A percentile compares a stretch with the other conserved stretches of the same genome.
Evolutionary conservation across 2,329 filamentous ascomycete species (phyloP).

Genomic region (Dothideomycetidae sp.): DNA sequence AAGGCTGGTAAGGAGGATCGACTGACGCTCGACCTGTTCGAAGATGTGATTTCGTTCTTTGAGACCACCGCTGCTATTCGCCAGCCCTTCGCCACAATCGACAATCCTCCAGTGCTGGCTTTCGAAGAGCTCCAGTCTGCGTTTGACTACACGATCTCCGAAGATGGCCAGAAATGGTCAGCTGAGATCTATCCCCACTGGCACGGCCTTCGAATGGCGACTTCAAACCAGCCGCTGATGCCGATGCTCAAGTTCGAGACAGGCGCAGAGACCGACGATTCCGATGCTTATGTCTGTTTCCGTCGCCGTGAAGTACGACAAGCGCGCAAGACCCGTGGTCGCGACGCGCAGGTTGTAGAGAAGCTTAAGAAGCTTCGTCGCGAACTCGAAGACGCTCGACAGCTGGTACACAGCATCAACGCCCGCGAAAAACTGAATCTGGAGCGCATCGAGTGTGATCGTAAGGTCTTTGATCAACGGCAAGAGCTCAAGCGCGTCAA

Average conservation of each 20-base stretch:
- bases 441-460: conserved; percentile 61
- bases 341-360: conserved; percentile 87
- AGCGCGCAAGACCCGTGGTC: conserved; percentile 83
- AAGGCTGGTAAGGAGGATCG: conserved; percentile 41
- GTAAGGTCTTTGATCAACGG: conserved; percentile 69
- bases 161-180: conserved; percentile 44
- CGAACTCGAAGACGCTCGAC: conserved; percentile 78
- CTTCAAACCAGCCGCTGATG: conserved; percentile 59
- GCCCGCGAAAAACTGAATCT: conserved; percentile 68
- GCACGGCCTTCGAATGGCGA: conserved; percentile 54
- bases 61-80: conserved; percentile 73
- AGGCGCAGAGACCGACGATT: conserved; percentile 84
- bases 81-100: conserved; percentile 78
- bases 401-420: conserved; percentile 62
- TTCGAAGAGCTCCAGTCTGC: conserved; percentile 46
- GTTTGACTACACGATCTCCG: conserved; percentile 41
- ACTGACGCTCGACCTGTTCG: conserved; percentile 82
- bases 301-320: conserved; percentile 85
- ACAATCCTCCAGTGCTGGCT: conserved; percentile 65
- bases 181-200: conserved; percentile 83
- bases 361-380: conserved; percentile 83
- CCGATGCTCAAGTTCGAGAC: conserved; percentile 83
- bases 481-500: conserved; percentile 76
- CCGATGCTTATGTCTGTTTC: conserved; percentile 97
- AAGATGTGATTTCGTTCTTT: conserved; percentile 87